Evolutionary conservation across 2,329 filamentous ascomycete species (phyloP).

Genomic region (Monilinia fructicola): DNA sequence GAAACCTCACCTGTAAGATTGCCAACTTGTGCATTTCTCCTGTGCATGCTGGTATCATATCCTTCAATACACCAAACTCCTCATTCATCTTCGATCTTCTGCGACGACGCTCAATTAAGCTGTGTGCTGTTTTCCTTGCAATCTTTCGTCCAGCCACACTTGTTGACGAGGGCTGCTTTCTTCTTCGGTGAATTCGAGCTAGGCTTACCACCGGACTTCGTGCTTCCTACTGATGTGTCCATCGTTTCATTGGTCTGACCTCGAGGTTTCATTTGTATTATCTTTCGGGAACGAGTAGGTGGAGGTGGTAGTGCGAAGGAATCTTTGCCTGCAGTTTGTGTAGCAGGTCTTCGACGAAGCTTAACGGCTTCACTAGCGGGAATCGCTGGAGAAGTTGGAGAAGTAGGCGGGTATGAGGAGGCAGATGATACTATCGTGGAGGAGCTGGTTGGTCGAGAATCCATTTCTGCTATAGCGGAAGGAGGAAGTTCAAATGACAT

Average conservation of each 20-base stretch:
- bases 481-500: slow-evolving; percentile 74
- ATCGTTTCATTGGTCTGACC: slow-evolving; percentile 44
- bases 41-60: slow-evolving; percentile 93
- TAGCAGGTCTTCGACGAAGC: slow-evolving; percentile 49
- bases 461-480: slow-evolving; percentile 61
- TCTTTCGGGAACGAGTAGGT: slow-evolving; percentile 87
- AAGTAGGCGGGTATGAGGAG: slow-evolving; percentile 51
- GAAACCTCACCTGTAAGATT: slow-evolving; percentile 74
- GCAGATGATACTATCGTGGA: slow-evolving; percentile 47
- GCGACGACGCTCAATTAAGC: slow-evolving; percentile 83
- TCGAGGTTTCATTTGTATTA: slow-evolving; percentile 93
- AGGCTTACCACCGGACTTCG: slow-evolving; percentile 29
- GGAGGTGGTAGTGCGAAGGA: slow-evolving; percentile 84
- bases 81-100: slow-evolving; percentile 98
- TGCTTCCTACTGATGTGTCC: slow-evolving; percentile 25
- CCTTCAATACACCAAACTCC: slow-evolving; percentile 89
- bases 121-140: slow-evolving; percentile 93
- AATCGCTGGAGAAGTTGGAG: slow-evolving; percentile 45
- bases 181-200: slow-evolving; percentile 54
- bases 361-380: slow-evolving; percentile 45
- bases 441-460: slow-evolving; percentile 49
- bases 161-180: slow-evolving; percentile 71
- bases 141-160: slow-evolving; percentile 92
- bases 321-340: slow-evolving; percentile 49
- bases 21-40: slow-evolving; percentile 98